Evolutionary conservation across 1,139 yeast species (phyloP).

Genomic region (Wickerhamiella pararugosa): DNA sequence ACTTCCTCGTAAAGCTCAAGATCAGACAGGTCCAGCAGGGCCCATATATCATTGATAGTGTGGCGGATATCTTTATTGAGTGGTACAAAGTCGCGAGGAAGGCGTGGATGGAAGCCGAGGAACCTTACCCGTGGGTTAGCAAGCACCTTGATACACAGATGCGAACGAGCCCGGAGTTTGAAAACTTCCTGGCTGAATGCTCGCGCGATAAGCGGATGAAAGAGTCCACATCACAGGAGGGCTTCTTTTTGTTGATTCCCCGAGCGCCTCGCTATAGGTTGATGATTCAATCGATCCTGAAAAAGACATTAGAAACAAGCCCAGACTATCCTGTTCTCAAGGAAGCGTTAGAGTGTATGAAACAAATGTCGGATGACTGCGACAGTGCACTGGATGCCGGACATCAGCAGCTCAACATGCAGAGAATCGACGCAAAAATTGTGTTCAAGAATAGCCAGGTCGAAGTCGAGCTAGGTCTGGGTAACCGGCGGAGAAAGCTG

Average conservation of each 20-base stretch:
- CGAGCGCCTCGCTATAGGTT: constrained; percentile 58
- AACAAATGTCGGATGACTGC: constrained; percentile 32
- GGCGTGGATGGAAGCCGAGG: constrained; percentile 45
- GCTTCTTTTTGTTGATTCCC: constrained; percentile 63
- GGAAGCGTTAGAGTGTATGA: constrained; percentile 39
- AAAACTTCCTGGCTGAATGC: constrained; percentile 33
- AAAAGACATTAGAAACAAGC: constrained; percentile 36
- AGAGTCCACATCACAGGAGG: constrained; percentile 44
- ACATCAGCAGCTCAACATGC: constrained; percentile 29
- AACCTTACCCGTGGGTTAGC: constrained; percentile 24
- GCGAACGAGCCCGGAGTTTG: constrained; percentile 35
- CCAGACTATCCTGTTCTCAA: constrained; percentile 41
- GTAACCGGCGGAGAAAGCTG: constrained; percentile 42
- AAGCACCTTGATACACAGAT: constrained; percentile 24
- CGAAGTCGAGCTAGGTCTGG: constrained; percentile 34
- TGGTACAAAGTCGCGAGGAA: constrained; percentile 52
- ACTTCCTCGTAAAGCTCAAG: constrained; percentile 42
- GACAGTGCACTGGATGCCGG: constrained; percentile 31
- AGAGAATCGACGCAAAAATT: constrained; percentile 21
- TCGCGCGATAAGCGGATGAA: constrained; percentile 32
- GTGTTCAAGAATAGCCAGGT: constrained; percentile 27
- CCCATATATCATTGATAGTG: constrained; percentile 41
- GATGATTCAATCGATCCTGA: constrained; percentile 44
- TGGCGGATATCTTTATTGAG: constrained; percentile 47
- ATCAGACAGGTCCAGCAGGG: constrained; percentile 42